phyloP scores from a whole-genome alignment of 352 stramenopile species.

The Phytophthora niederhauseri region DNA sequence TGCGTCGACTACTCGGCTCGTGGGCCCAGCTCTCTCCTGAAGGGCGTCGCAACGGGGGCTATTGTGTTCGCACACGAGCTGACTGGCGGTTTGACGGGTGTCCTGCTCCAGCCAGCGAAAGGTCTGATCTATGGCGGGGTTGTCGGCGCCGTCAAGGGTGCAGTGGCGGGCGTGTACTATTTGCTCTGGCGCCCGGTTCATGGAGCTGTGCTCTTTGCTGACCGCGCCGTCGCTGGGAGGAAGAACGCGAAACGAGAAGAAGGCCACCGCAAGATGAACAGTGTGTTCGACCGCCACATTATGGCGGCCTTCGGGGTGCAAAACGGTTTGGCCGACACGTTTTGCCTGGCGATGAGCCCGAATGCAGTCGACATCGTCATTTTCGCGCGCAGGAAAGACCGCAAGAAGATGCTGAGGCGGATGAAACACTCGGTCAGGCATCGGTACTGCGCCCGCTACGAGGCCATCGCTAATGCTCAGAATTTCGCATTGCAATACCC shows the following conservation, averaged over 20 bases:
- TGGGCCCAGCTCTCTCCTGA: slow-evolving; percentile 47
- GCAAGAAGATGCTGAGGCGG: slow-evolving; percentile 28
- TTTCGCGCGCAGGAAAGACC: slow-evolving; percentile 34
- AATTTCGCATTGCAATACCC: slow-evolving; percentile 15
- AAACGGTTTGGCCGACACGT: slow-evolving; percentile 32
- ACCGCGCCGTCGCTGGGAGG: slow-evolving; percentile 46
- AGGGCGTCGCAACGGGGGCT: slow-evolving; percentile 38
- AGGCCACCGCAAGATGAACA: slow-evolving; percentile 41
- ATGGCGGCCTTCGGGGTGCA: slow-evolving; percentile 36
- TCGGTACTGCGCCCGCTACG: slow-evolving; percentile 25
- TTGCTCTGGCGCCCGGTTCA: slow-evolving; percentile 44
- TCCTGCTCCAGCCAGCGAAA: slow-evolving; percentile 44
- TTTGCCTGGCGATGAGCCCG: slow-evolving; percentile 21
- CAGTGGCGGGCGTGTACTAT: slow-evolving; percentile 34
- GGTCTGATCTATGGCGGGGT: slow-evolving; percentile 32
- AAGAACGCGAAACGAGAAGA: slow-evolving; percentile 46
- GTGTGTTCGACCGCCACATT: slow-evolving; percentile 33
- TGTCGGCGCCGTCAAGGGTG: slow-evolving; percentile 36
- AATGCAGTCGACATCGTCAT: slow-evolving; percentile 35
- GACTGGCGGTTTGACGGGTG: slow-evolving; percentile 44
- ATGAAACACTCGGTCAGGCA: slow-evolving; percentile 27
- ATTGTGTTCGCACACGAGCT: slow-evolving; percentile 42
- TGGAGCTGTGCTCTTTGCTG: slow-evolving; percentile 44
- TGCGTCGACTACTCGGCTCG: slow-evolving; percentile 51
- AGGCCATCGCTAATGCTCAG: slow-evolving; percentile 18